Percentiles rank a stretch among this genome's conserved stretches.
phyloP scores from a whole-genome alignment of 2,329 filamentous ascomycete genomes.

The Cucurbitaria berberidis region DNA sequence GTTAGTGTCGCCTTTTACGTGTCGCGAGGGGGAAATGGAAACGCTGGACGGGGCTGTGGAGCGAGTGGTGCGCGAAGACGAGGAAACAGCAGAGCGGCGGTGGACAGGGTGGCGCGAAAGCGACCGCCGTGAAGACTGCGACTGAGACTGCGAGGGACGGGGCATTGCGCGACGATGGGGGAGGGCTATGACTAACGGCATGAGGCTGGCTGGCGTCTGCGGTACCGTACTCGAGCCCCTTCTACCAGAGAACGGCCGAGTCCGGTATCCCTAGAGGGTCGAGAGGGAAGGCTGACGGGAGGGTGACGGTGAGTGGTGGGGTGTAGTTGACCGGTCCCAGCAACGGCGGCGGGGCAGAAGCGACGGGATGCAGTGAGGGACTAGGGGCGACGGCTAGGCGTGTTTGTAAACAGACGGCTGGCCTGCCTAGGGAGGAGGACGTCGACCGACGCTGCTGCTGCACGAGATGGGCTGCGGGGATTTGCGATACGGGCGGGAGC shows the following conservation, averaged over 20 bases:
- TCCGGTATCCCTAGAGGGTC: slow-evolving; percentile 28
- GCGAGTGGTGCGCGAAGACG: slow-evolving; percentile 29
- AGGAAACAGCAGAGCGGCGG: slow-evolving; percentile 31
- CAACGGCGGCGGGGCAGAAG: slow-evolving; percentile 2
- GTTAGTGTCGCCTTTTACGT: slow-evolving; percentile 46
- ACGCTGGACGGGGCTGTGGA: slow-evolving; percentile 37
- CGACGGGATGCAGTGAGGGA: too few relatives aligned
- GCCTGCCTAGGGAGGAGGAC: too few relatives aligned
- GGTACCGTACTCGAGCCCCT: slow-evolving; percentile 45
- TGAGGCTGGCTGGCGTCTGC: slow-evolving; percentile 43
- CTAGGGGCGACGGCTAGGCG: neutral
- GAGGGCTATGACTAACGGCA: slow-evolving; percentile 53
- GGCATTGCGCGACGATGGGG: slow-evolving; percentile 39
- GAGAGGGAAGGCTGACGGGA: slow-evolving; percentile 17
- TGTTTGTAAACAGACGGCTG: slow-evolving; percentile 15
- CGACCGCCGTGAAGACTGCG: slow-evolving; percentile 31
- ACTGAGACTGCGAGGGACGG: slow-evolving; percentile 17
- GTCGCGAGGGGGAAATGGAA: slow-evolving; percentile 36
- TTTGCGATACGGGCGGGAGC: slow-evolving; percentile 3
- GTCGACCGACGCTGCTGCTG: neutral
- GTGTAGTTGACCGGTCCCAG: slow-evolving; percentile 16
- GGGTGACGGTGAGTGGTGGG: slow-evolving; percentile 5
- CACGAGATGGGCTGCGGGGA: slow-evolving; percentile 1
- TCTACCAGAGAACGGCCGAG: slow-evolving; percentile 51
- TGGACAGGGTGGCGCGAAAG: slow-evolving; percentile 39